A percentile compares a stretch with the other conserved stretches of the same genome.
phyloP scores from a whole-genome alignment of 2,329 filamentous ascomycete species.

The Ophiocordyceps camponoti-floridani region DNA sequence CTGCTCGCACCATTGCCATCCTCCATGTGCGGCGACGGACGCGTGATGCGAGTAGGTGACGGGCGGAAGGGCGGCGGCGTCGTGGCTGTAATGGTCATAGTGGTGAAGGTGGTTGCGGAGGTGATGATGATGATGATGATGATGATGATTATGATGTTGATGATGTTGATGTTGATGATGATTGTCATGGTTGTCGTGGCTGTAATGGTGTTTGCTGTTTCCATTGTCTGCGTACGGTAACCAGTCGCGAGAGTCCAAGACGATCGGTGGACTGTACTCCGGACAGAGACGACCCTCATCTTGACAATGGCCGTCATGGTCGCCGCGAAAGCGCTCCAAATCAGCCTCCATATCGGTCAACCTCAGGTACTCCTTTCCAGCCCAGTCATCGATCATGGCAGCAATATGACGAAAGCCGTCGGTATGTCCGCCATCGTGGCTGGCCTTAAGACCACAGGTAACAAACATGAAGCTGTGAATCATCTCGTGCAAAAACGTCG shows the following conservation, averaged over 20 bases:
- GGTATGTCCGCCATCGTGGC: slow-evolving; percentile 39
- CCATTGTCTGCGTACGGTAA: neutral
- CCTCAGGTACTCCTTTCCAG: slow-evolving; percentile 33
- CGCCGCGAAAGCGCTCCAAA: slow-evolving; percentile 31
- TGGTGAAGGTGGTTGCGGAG: too few relatives aligned
- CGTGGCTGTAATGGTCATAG: neutral
- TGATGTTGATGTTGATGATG: neutral
- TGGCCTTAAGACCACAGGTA: slow-evolving; percentile 37
- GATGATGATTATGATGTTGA: neutral
- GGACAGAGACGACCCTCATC: neutral
- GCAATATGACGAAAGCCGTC: slow-evolving; percentile 41
- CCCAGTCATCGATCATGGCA: slow-evolving; percentile 41
- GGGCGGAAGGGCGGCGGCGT: neutral
- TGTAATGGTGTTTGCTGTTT: too few relatives aligned
- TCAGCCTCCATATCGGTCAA: slow-evolving; percentile 45
- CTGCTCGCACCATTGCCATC: slow-evolving; percentile 17
- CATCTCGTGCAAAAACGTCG: slow-evolving; percentile 48
- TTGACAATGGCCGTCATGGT: slow-evolving; percentile 5
- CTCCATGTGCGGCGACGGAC: slow-evolving; percentile 5
- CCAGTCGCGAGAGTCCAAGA: neutral
- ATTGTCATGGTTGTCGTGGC: neutral
- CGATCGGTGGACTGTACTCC: neutral
- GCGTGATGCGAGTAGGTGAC: neutral
- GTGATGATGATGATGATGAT: too few relatives aligned
- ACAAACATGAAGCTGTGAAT: slow-evolving; percentile 51